Base-by-base conservation (phyloP, 176 grass and related monocot genomes). In the Poa annua region DNA sequence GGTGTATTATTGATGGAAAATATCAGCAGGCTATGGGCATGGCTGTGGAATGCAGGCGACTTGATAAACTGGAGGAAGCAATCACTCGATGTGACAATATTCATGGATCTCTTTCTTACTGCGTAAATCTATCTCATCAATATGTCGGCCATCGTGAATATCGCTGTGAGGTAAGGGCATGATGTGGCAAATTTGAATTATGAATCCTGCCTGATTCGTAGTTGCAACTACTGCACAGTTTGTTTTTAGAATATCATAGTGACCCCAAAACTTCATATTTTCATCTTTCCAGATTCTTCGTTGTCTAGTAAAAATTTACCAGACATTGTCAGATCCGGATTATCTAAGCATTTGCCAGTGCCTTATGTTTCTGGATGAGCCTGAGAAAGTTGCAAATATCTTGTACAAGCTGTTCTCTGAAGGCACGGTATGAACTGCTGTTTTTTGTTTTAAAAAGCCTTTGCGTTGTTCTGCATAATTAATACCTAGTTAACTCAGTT, bases 21-120 rank as follows among this genome's bases (percentile, higher is more conserved):
- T 94, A 92, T 75, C 91, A 99, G 65, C 97, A 99, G 84, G 91
- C 97, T 64, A 99, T 99, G 97, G 97, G 97, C 67, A 96, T 99
- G 97, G 77, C 93, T 35, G 86, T 99, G 78, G 97, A 99, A 80
- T 99, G 97, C 62, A 87, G 93, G 41, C 92, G 97, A 86, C 84
- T 99, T 38, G 97, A 99, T 84, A 99, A 99, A 71, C 75, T 99
- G 42, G 89, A 99, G 83, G 91, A 91, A 83, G 93, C 91, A 34
- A 89, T 99, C 87, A 88, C 77, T 81, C 86, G 60, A 32, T 95
- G 89, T 81, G 93, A 91, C 86, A 99, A 99, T 83, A 83, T 99
- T 92, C 89, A 94, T 5, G 89, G 85, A 48, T 88, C 91, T 81
- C 91, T 99, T 74, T 96, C 86, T 0, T 96, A 99, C 83, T 99